These are phyloP conservation scores for Hsuehochloa calcarea DNA, from an alignment of 176 grass and related monocot genomes.

Conservation along the genomic window DNA sequence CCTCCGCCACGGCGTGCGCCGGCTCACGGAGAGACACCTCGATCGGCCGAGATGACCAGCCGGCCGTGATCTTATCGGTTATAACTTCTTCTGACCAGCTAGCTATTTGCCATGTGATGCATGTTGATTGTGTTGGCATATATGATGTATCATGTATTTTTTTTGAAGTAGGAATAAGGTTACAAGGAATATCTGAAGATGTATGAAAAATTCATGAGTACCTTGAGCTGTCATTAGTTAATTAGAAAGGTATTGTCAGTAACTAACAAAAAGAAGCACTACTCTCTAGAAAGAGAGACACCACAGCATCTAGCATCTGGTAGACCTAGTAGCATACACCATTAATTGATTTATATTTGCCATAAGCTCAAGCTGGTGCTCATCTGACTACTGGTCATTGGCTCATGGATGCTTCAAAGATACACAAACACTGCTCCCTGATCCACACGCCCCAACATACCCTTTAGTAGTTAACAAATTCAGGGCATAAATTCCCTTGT, in stretches of 20 bases:
- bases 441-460: not conserved
- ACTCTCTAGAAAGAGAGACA: not conserved
- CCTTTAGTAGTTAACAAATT: not conserved
- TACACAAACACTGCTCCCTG: not conserved
- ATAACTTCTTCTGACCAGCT: not conserved
- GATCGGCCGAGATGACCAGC: not conserved
- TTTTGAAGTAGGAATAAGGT: not conserved
- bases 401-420: not conserved
- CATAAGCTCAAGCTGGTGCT: not conserved
- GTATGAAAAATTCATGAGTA: not conserved
- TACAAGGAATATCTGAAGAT: not conserved
- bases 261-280: not conserved
- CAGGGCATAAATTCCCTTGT: constrained; percentile 9
- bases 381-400: not conserved
- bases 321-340: not conserved
- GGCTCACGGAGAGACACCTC: constrained; percentile 22
- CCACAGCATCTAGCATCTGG: not conserved
- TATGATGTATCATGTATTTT: not conserved
- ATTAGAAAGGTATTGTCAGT: not conserved
- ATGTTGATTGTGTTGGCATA: not conserved
- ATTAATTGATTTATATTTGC: not conserved
- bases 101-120: not conserved
- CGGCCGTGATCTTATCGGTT: constrained; percentile 9
- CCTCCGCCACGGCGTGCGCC: constrained; percentile 1
- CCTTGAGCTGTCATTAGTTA: not conserved